Conservation (phyloP, 1,284 basidiomycete species). For the Rhodotorula sp. region DNA sequence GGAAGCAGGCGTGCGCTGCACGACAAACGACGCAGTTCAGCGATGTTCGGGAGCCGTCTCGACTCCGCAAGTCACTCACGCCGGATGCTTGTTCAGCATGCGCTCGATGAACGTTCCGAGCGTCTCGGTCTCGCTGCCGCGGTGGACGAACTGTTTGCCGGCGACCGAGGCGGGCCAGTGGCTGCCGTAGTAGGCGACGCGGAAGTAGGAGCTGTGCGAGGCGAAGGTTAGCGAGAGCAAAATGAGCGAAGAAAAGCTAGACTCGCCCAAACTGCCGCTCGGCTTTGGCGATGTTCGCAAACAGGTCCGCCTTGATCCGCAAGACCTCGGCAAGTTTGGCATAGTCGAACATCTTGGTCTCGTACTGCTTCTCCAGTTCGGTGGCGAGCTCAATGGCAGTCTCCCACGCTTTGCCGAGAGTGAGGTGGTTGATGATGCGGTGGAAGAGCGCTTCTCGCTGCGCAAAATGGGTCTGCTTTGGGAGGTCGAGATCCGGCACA, state of each 20-base stretch:
- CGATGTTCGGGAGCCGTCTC: neutral
- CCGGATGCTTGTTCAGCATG: constrained; percentile 87
- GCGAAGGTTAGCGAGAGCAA: neutral
- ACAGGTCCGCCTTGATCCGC: constrained; percentile 66
- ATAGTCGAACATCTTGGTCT: constrained; percentile 78
- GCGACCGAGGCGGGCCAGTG: constrained; percentile 76
- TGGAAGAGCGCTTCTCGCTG: constrained; percentile 64
- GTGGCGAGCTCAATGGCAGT: constrained; percentile 88
- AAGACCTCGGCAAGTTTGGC: constrained; percentile 78
- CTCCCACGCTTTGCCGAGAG: constrained; percentile 95
- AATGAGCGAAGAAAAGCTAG: no score
- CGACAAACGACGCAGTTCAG: no score
- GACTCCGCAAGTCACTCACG: constrained; percentile 48
- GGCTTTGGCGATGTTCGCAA: constrained; percentile 45
- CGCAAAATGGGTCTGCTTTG: constrained; percentile 89
- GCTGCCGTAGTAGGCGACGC: constrained; percentile 84
- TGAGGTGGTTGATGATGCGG: constrained; percentile 50
- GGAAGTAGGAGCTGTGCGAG: constrained; percentile 68
- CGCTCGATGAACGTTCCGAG: constrained; percentile 79
- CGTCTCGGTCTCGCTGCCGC: constrained; percentile 87
- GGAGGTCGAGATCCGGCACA: constrained; percentile 62
- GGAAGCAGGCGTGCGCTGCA: constrained; percentile 65
- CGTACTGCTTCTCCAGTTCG: constrained; percentile 71
- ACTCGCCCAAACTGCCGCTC: constrained; percentile 41
- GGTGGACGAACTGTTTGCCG: constrained; percentile 85